phyloP scores from a whole-genome alignment of 1,284 basidiomycete species.

The Malassezia sp. region DNA sequence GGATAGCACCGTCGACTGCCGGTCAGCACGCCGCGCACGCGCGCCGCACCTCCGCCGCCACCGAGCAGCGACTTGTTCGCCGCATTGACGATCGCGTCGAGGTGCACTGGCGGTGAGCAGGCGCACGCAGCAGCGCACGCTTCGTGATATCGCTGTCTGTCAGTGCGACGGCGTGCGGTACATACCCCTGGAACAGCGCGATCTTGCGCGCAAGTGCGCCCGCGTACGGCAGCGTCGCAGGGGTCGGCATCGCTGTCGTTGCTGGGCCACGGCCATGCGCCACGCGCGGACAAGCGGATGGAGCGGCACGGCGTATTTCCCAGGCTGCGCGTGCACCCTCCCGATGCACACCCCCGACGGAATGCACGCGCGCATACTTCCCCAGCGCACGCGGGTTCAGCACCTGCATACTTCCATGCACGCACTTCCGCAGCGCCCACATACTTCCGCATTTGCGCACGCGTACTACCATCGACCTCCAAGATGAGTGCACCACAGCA shows the following conservation, averaged over 20 bases:
- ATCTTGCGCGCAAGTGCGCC: slow-evolving; percentile 11
- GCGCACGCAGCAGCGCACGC: background rate
- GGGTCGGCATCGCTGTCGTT: background rate
- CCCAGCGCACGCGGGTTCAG: no score
- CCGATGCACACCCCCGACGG: no score
- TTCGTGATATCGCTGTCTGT: slow-evolving; percentile 15
- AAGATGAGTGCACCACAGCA: slow-evolving; percentile 12
- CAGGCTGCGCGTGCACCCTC: background rate
- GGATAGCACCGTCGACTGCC: slow-evolving; percentile 72
- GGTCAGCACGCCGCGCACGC: background rate
- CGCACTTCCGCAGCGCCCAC: background rate
- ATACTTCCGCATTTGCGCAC: background rate
- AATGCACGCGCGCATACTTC: no score
- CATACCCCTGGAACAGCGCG: slow-evolving; percentile 10
- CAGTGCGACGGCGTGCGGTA: background rate
- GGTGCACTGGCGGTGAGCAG: slow-evolving; percentile 14
- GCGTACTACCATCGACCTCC: no score
- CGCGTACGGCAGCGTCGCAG: slow-evolving; percentile 2
- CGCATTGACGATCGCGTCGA: slow-evolving; percentile 41
- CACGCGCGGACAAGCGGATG: background rate
- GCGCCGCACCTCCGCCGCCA: slow-evolving; percentile 26
- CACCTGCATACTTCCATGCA: no score
- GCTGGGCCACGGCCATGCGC: background rate
- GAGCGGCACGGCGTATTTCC: background rate
- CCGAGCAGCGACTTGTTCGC: slow-evolving; percentile 36